Evolutionary conservation across 108 stramenopile species (phyloP).

Genomic region (Nannochloropsis oceanica): DNA sequence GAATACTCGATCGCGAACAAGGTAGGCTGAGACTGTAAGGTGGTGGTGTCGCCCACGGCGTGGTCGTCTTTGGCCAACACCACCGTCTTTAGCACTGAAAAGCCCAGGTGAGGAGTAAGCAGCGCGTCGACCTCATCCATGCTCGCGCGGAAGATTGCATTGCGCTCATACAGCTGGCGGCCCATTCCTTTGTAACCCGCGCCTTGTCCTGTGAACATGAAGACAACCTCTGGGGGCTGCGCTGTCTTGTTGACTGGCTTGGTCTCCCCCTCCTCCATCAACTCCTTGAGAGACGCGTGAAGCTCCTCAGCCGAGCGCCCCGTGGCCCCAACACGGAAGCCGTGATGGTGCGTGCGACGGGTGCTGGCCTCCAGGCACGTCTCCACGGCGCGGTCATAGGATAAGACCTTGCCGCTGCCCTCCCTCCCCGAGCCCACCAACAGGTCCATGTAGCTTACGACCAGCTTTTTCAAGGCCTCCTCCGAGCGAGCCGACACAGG

Average conservation of each 20-base stretch:
- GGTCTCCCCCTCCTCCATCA: not conserved
- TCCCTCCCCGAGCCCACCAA: not conserved
- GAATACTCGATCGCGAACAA: not conserved
- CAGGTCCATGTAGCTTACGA: not conserved
- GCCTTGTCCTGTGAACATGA: not conserved
- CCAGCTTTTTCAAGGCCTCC: not conserved
- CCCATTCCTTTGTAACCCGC: not conserved
- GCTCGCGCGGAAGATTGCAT: not conserved
- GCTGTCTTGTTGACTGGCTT: not conserved
- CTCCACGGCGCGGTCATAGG: not conserved
- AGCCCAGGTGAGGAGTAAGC: not conserved
- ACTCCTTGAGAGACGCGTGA: not conserved
- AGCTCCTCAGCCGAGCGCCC: not conserved
- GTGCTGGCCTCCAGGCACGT: not conserved
- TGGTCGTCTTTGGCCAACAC: not conserved
- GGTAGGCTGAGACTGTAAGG: not conserved
- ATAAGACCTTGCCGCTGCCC: not conserved
- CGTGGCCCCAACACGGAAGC: not conserved
- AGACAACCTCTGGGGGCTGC: not conserved
- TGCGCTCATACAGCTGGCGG: not conserved
- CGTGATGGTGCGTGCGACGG: not conserved
- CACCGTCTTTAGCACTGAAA: not conserved
- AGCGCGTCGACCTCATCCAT: not conserved
- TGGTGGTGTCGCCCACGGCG: not conserved
- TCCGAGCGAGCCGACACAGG: not conserved